Conservation (phyloP, 1,284 basidiomycete genomes). For the Tranzscheliella williamsii region DNA sequence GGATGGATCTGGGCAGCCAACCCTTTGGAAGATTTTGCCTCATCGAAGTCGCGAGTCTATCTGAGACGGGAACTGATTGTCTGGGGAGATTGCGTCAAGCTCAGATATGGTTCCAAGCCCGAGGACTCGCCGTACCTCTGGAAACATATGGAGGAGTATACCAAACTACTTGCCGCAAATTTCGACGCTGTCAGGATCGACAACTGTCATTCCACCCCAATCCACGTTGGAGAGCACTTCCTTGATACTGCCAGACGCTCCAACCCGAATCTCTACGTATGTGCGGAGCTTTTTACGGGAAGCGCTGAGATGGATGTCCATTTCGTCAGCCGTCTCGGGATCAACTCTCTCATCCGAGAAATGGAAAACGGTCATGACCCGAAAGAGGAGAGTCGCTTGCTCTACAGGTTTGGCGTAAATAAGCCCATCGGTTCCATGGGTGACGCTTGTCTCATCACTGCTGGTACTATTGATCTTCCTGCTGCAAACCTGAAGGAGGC, state of each 20-base stretch:
- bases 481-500: slow-evolving; percentile 24
- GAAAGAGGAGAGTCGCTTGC: slow-evolving; percentile 52
- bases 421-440: slow-evolving; percentile 57
- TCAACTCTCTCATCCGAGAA: slow-evolving; percentile 55
- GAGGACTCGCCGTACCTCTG: slow-evolving; percentile 89
- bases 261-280: slow-evolving; percentile 90
- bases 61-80: slow-evolving; percentile 92
- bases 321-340: slow-evolving; percentile 54
- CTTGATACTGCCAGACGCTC: slow-evolving; percentile 85
- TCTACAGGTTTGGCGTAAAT: slow-evolving; percentile 55
- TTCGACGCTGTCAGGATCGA: slow-evolving; percentile 97
- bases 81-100: slow-evolving; percentile 97
- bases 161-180: slow-evolving; percentile 73
- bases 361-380: slow-evolving; percentile 56
- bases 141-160: slow-evolving; percentile 78
- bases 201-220: slow-evolving; percentile 95
- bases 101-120: slow-evolving; percentile 72
- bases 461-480: slow-evolving; percentile 65
- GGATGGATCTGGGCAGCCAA: slow-evolving; percentile 99
- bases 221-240: slow-evolving; percentile 87
- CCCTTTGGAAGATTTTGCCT: slow-evolving; percentile 90
- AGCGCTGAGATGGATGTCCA: slow-evolving; percentile 75
- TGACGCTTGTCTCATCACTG: slow-evolving; percentile 37
- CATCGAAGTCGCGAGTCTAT: slow-evolving; percentile 93
- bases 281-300: slow-evolving; percentile 95